Evolutionary conservation across 768 basidiomycete species (phyloP), one percentile per base, ranked within the genome.

Genomic region (Phanerochaete sordida): DNA sequence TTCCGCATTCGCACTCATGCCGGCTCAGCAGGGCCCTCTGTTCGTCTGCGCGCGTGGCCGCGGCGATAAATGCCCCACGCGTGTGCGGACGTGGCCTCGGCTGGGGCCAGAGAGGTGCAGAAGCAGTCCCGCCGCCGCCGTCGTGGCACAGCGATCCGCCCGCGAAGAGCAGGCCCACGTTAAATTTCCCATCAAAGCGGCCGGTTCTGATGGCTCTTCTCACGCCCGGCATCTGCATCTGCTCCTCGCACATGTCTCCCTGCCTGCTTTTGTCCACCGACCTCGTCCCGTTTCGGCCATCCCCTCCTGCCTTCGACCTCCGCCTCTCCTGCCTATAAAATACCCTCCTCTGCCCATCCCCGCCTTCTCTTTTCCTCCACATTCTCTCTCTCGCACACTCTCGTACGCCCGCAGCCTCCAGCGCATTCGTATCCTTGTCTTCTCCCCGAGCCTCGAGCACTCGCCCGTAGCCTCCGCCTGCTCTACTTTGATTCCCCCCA

Each of bases 261-360:
- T 43, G 11, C 19, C 39, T 43, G 39, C 39, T 48, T 53, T 39
- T 23, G 21, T 53, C 15, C 51, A 31, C 33, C 9, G 52, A 51
- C 46, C 3, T 9, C 55, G 55, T 13, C 16, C 37, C 8, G 19
- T 27, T 45, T 56, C 26, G n/a, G 55, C 4, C 39, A 43, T 24
- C 39, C 27, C 30, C 26, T 50, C 15, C 13, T 16, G 53, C 5
- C 53, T 16, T 13, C 23, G 23, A 23, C 39, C 47, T 23, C 11
- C 47, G 13, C 47, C 7, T 21, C 37, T 9, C 27, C 47, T 5
- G 3, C 19, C 50, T 60, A 60, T 60, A 60, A 60, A 50, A n/a
- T n/a, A 8, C 43, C n/a, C 52, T 9, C 23, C 21, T 6, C 44
- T 28, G 12, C 12, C 45, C 44, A 45, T 5, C 45, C 23, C 19